A percentile compares a stretch with the other conserved stretches of the same genome.
These are phyloP conservation scores for Cicer bijugum DNA, from an alignment of 306 rosid genomes.

Conservation along the genomic window DNA sequence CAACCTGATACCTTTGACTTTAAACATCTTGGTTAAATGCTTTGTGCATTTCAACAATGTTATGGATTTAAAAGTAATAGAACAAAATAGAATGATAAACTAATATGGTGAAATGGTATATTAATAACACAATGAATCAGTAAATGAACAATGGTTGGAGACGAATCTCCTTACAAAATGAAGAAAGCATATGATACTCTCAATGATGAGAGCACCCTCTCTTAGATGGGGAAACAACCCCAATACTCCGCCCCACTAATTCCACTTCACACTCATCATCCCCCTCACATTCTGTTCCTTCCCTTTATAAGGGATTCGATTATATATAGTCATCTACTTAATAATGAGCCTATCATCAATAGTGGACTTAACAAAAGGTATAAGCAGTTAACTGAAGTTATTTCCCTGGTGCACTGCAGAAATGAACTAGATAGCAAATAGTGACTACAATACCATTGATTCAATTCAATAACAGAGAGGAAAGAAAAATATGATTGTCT, in stretches of 20 bases:
- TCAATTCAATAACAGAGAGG: constrained; percentile 27
- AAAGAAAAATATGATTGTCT: constrained; percentile 25
- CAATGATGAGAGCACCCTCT: too few relatives aligned
- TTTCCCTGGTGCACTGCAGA: background rate
- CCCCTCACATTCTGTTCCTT: too few relatives aligned
- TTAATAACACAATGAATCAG: too few relatives aligned
- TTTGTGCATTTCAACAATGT: constrained; percentile 29
- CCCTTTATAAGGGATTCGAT: too few relatives aligned
- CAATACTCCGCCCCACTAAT: too few relatives aligned
- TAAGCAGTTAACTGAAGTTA: background rate
- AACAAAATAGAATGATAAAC: background rate
- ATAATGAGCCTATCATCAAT: too few relatives aligned
- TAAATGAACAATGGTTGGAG: too few relatives aligned
- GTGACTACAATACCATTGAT: constrained; percentile 22
- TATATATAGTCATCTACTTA: too few relatives aligned
- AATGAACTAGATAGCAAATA: constrained; percentile 25
- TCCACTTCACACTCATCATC: too few relatives aligned
- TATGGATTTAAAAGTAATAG: background rate
- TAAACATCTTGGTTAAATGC: constrained; percentile 23
- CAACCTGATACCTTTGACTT: constrained; percentile 30
- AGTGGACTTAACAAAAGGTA: background rate
- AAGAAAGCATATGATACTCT: too few relatives aligned
- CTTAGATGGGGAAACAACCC: too few relatives aligned
- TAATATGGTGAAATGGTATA: background rate
- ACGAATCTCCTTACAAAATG: too few relatives aligned